Evolutionary conservation across 345 rosid genomes (phyloP).

Genomic region (Anacardium occidentale): DNA sequence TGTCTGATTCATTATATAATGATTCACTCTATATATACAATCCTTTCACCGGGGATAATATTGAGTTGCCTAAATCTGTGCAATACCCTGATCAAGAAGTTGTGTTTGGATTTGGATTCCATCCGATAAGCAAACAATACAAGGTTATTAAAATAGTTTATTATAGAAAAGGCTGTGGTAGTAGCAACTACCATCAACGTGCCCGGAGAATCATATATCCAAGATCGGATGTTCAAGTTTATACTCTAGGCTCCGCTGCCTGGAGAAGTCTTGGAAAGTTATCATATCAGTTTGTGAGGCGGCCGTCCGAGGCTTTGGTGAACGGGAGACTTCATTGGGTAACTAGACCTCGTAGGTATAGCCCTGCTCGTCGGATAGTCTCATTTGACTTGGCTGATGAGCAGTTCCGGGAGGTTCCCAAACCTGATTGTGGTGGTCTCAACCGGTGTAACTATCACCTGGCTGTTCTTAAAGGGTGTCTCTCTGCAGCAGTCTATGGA

Average conservation of each 20-base stretch:
- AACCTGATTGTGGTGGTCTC: slow-evolving; percentile 68
- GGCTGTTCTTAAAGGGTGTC: slow-evolving; percentile 52
- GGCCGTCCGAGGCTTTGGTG: slow-evolving; percentile 68
- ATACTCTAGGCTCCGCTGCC: slow-evolving; percentile 41
- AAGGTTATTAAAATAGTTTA: slow-evolving; percentile 68
- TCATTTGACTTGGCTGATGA: slow-evolving; percentile 78
- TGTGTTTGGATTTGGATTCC: slow-evolving; percentile 62
- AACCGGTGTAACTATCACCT: slow-evolving; percentile 60
- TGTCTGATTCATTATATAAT: slow-evolving; percentile 45
- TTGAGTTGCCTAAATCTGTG: slow-evolving; percentile 41
- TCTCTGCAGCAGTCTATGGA: slow-evolving; percentile 64
- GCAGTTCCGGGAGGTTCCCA: slow-evolving; percentile 67
- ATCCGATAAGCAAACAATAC: slow-evolving; percentile 43
- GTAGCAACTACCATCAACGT: slow-evolving; percentile 16
- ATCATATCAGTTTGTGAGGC: slow-evolving; percentile 51
- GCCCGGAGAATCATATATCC: slow-evolving; percentile 36
- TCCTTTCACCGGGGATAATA: slow-evolving; percentile 48
- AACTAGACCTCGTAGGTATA: slow-evolving; percentile 53
- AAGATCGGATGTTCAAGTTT: slow-evolving; percentile 56
- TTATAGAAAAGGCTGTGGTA: slow-evolving; percentile 27
- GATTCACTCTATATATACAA: slow-evolving; percentile 49
- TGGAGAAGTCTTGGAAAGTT: slow-evolving; percentile 82
- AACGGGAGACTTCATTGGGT: slow-evolving; percentile 84
- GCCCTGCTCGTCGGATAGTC: slow-evolving; percentile 58
- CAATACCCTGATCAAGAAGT: slow-evolving; percentile 45